These are phyloP conservation scores for Mortierella sp. DNA, from an alignment of 371 early-diverging fungal genomes.

Conservation along the genomic window DNA sequence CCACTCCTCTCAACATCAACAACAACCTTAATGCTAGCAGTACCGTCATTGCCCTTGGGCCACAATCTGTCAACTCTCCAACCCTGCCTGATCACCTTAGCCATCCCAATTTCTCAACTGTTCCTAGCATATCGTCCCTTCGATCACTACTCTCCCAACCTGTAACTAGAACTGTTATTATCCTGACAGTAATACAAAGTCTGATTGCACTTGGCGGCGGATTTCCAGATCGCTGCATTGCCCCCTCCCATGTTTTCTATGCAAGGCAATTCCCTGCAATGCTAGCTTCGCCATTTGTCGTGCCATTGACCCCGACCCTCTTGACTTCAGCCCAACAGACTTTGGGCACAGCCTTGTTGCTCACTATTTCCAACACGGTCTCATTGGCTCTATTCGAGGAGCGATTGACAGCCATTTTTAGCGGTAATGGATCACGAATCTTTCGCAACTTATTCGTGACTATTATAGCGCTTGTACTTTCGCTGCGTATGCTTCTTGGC, in stretches of 20 bases:
- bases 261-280: slow-evolving; percentile 18
- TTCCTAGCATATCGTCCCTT: background rate
- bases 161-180: slow-evolving; percentile 29
- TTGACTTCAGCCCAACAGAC: slow-evolving; percentile 18
- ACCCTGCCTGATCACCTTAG: background rate
- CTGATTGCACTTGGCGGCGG: slow-evolving; percentile 26
- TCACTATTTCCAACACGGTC: slow-evolving; percentile 25
- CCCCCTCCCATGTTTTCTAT: slow-evolving; percentile 34
- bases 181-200: slow-evolving; percentile 25
- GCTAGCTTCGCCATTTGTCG: slow-evolving; percentile 40
- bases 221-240: slow-evolving; percentile 41
- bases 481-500: slow-evolving; percentile 61
- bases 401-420: slow-evolving; percentile 29
- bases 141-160: slow-evolving; percentile 27
- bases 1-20: slow-evolving; percentile 10
- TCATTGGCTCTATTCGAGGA: slow-evolving; percentile 44
- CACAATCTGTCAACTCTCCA: slow-evolving; percentile 8
- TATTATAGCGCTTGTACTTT: slow-evolving; percentile 40
- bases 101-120: background rate
- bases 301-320: slow-evolving; percentile 28
- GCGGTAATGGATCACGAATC: slow-evolving; percentile 23
- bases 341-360: slow-evolving; percentile 19
- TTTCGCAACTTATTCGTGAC: slow-evolving; percentile 36
- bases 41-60: slow-evolving; percentile 17
- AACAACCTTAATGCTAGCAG: slow-evolving; percentile 6